A percentile compares a stretch with the other conserved stretches of the same genome.
phyloP scores from a whole-genome alignment of 352 stramenopile species.

The Globisporangium megalacanthum region DNA sequence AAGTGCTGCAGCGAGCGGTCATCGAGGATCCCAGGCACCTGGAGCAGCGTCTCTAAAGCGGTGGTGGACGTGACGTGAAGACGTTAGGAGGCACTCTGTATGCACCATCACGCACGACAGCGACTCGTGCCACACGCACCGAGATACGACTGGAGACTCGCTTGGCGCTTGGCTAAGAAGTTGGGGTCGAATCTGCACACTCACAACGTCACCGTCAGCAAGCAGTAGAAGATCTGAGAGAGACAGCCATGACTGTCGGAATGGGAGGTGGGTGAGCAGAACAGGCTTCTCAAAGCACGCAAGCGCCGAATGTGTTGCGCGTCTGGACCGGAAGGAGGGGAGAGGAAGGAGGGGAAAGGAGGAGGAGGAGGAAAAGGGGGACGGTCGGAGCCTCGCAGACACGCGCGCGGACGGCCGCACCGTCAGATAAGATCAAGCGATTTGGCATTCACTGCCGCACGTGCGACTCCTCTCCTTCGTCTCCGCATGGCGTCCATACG shows the following conservation, averaged over 20 bases:
- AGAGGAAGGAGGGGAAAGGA: conserved; percentile 10
- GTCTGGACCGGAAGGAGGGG: conserved; percentile 1
- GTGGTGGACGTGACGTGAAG: neutral
- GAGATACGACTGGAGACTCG: conserved; percentile 68
- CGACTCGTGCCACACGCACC: conserved; percentile 20
- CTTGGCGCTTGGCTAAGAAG: conserved; percentile 74
- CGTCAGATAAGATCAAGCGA: conserved; percentile 87
- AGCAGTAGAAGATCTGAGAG: neutral
- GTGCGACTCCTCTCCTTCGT: conserved; percentile 39
- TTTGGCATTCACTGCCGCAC: conserved; percentile 72
- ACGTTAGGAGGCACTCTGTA: conserved; percentile 2
- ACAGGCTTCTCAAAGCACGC: neutral
- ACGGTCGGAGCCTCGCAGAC: conserved; percentile 2
- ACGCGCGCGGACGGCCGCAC: conserved; percentile 4
- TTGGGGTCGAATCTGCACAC: conserved; percentile 68
- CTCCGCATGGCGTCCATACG: conserved; percentile 6
- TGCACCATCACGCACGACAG: neutral
- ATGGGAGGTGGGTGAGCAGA: conserved; percentile 1
- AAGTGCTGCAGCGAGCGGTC: conserved; percentile 76
- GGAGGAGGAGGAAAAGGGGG: neutral
- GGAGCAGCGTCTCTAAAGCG: conserved; percentile 39
- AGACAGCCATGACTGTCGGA: conserved; percentile 3
- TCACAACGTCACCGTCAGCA: neutral
- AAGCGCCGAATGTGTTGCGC: conserved; percentile 1
- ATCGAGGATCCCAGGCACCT: conserved; percentile 68